A percentile compares a stretch with the other conserved stretches of the same genome.
phyloP scores from a whole-genome alignment of 2,329 filamentous ascomycete species.

The Penicillium thymicola region DNA sequence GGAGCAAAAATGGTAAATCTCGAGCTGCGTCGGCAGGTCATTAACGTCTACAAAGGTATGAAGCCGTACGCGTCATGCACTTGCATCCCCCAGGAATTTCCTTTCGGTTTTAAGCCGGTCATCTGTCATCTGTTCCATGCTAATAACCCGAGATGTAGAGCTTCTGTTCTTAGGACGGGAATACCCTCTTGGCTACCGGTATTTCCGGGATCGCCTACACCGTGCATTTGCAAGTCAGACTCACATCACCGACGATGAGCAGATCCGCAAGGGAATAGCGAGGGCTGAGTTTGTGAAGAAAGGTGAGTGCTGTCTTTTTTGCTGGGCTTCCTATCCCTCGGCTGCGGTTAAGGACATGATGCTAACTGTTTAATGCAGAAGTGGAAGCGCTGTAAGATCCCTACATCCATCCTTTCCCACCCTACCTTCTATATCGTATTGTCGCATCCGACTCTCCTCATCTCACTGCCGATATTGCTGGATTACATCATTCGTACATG shows the following conservation, averaged over 20 bases:
- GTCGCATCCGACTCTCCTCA: neutral
- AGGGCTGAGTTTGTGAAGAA: conserved; percentile 88
- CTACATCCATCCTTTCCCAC: neutral
- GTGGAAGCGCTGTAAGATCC: conserved; percentile 79
- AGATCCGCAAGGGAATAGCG: conserved; percentile 72
- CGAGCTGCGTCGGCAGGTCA: conserved; percentile 71
- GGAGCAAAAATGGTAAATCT: conserved; percentile 46
- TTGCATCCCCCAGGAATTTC: neutral
- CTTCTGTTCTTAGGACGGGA: conserved; percentile 79
- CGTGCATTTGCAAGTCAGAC: conserved; percentile 79
- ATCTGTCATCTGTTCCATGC: neutral
- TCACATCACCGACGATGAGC: conserved; percentile 64
- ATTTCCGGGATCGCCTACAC: conserved; percentile 78
- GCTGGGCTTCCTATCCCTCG: neutral
- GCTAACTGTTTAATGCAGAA: conserved; percentile 53
- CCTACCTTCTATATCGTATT: neutral
- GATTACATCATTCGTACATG: conserved; percentile 6
- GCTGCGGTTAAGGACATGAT: neutral
- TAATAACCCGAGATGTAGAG: conserved; percentile 51
- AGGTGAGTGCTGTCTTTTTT: conserved; percentile 50
- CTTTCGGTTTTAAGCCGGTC: neutral
- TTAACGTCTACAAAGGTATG: conserved; percentile 82
- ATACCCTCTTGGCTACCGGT: conserved; percentile 80
- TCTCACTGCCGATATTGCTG: neutral
- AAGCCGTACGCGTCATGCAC: too few species aligned